Percentiles rank a stretch among this genome's conserved stretches.
Evolutionary conservation across 371 early-diverging fungal species (phyloP).

Genomic region (Syncephalastrum monosporum): DNA sequence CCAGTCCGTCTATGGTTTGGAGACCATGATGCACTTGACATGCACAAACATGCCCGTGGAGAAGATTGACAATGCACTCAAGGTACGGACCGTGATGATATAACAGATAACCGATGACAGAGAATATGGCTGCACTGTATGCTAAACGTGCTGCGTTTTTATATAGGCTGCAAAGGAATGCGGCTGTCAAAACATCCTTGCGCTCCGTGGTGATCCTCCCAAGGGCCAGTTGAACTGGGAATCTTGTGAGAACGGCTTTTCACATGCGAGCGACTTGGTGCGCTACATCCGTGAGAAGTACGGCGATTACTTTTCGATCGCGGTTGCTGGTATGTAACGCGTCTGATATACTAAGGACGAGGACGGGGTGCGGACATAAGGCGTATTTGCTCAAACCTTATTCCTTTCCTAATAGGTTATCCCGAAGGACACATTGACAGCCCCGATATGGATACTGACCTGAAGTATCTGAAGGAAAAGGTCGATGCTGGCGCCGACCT

Average conservation of each 20-base stretch:
- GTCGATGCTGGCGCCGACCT: slow-evolving; percentile 91
- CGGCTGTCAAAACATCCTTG: slow-evolving; percentile 95
- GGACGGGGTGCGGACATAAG: background rate
- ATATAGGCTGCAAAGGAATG: slow-evolving; percentile 80
- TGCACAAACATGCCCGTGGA: slow-evolving; percentile 94
- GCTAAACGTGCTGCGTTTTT: background rate
- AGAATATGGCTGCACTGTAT: too few species aligned
- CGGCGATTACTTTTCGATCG: slow-evolving; percentile 94
- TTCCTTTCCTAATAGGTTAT: slow-evolving; percentile 46
- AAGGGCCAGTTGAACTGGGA: slow-evolving; percentile 81
- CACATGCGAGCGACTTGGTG: slow-evolving; percentile 84
- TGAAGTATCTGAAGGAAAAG: slow-evolving; percentile 81
- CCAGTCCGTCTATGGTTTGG: slow-evolving; percentile 90
- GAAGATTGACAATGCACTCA: slow-evolving; percentile 82
- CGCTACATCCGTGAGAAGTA: slow-evolving; percentile 85
- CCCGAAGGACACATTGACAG: slow-evolving; percentile 90
- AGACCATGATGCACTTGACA: slow-evolving; percentile 96
- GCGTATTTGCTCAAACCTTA: background rate
- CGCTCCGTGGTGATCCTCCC: slow-evolving; percentile 94
- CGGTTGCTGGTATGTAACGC: slow-evolving; percentile 75
- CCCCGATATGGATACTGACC: slow-evolving; percentile 70
- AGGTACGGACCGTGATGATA: slow-evolving; percentile 29
- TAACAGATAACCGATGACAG: too few species aligned
- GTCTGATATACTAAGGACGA: background rate
- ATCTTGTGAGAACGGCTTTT: slow-evolving; percentile 79